phyloP scores from a whole-genome alignment of 495 filamentous ascomycete species.

The Hypomontagnella submonticulosa region DNA sequence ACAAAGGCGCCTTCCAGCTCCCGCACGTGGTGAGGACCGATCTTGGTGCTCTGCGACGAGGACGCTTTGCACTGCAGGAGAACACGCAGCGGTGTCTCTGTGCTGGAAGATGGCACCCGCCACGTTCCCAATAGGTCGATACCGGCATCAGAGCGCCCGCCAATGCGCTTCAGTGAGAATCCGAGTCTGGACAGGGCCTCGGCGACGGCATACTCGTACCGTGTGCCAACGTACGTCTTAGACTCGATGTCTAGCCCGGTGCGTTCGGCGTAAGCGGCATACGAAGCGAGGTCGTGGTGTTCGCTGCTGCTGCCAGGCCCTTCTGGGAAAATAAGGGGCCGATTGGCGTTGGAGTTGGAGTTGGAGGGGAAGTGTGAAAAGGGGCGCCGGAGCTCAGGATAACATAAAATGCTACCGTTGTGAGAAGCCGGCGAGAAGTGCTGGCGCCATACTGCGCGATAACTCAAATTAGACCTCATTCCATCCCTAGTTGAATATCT shows the following conservation, averaged over 20 bases:
- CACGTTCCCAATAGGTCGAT: slow-evolving; percentile 89
- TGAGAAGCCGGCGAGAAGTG: not conserved
- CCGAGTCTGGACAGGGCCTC: slow-evolving; percentile 68
- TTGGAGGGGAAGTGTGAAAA: slow-evolving; percentile 24
- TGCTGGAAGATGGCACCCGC: slow-evolving; percentile 64
- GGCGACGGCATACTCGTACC: slow-evolving; percentile 77
- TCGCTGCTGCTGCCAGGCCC: slow-evolving; percentile 57
- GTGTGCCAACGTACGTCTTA: slow-evolving; percentile 72
- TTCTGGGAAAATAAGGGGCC: slow-evolving; percentile 57
- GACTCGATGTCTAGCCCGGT: slow-evolving; percentile 60
- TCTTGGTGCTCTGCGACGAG: slow-evolving; percentile 56
- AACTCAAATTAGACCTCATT: slow-evolving; percentile 31
- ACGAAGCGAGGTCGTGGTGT: slow-evolving; percentile 76
- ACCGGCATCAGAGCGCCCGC: slow-evolving; percentile 78
- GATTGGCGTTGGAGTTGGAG: slow-evolving; percentile 27
- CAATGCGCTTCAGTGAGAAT: slow-evolving; percentile 76
- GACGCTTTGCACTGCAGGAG: slow-evolving; percentile 82
- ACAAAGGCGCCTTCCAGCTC: slow-evolving; percentile 87
- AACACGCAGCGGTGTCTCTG: slow-evolving; percentile 63
- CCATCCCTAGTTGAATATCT: slow-evolving; percentile 16
- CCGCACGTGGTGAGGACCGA: slow-evolving; percentile 74
- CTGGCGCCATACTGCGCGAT: slow-evolving; percentile 18
- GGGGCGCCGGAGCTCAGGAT: not conserved
- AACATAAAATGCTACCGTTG: not conserved
- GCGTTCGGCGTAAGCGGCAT: slow-evolving; percentile 74